phyloP scores from a whole-genome alignment of 2,329 filamentous ascomycete species.

The Nothopassalora personata region DNA sequence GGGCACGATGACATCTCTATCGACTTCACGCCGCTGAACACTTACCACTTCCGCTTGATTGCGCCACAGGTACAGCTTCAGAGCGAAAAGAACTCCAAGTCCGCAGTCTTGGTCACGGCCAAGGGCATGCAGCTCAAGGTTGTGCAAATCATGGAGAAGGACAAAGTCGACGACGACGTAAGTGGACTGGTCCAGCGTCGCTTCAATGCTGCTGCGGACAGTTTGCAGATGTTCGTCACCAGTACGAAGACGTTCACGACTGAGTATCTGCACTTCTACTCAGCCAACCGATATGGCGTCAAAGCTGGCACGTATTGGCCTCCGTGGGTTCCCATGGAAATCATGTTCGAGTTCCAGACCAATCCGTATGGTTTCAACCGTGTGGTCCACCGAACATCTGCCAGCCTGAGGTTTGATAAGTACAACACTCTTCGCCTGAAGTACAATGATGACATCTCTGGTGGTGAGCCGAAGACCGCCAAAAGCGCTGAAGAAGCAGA shows the following conservation, averaged over 20 bases:
- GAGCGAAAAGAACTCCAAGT: slow-evolving; percentile 95
- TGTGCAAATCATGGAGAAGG: slow-evolving; percentile 96
- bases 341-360: slow-evolving; percentile 93
- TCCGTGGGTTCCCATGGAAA: slow-evolving; percentile 95
- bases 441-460: slow-evolving; percentile 88
- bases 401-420: slow-evolving; percentile 91
- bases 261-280: slow-evolving; percentile 84
- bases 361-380: slow-evolving; percentile 97
- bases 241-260: slow-evolving; percentile 85
- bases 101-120: slow-evolving; percentile 91
- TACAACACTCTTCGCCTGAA: slow-evolving; percentile 96
- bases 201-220: slow-evolving; percentile 93
- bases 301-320: slow-evolving; percentile 84
- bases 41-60: slow-evolving; percentile 90
- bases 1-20: slow-evolving; percentile 66
- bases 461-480: slow-evolving; percentile 47
- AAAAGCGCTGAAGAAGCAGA: slow-evolving; percentile 45
- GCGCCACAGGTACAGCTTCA: slow-evolving; percentile 97
- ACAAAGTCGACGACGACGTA: slow-evolving; percentile 83
- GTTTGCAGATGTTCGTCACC: slow-evolving; percentile 95
- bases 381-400: slow-evolving; percentile 94
- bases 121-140: slow-evolving; percentile 99
- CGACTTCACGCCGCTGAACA: slow-evolving; percentile 86
- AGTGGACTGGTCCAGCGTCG: slow-evolving; percentile 92
- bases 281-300: slow-evolving; percentile 86